phyloP scores from a whole-genome alignment of 2,329 filamentous ascomycete species.

The Arachnopeziza araneosa region DNA sequence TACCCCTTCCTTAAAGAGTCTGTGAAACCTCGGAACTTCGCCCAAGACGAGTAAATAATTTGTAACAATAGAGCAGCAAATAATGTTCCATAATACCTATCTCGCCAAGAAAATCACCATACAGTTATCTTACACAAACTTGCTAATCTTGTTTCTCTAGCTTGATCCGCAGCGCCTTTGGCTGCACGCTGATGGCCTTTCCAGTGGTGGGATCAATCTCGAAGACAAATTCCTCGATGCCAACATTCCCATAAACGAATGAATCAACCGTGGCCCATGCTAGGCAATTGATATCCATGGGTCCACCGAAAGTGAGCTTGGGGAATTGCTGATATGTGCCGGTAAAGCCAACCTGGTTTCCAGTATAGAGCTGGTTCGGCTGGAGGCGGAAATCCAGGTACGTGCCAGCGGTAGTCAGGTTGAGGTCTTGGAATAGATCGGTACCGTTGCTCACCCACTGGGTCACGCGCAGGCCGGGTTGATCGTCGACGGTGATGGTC shows the following conservation, averaged over 20 bases:
- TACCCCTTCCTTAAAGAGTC: no score
- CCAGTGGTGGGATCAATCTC: background rate
- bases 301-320: background rate
- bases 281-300: background rate
- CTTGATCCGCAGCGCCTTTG: background rate
- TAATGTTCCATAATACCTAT: no score
- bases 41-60: no score
- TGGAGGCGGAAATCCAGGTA: background rate
- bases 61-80: no score
- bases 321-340: background rate
- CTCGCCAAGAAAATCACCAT: no score
- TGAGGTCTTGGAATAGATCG: background rate
- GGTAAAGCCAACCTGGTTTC: background rate
- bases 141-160: background rate
- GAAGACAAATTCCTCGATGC: background rate
- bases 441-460: constrained; percentile 8
- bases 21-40: no score
- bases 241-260: background rate
- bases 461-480: constrained; percentile 5
- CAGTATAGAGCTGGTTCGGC: background rate
- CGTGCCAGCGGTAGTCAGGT: background rate
- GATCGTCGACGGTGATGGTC: constrained; percentile 1
- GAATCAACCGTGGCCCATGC: background rate
- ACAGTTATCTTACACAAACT: background rate
- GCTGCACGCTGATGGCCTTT: background rate